Base-by-base conservation (phyloP, 345 rosid genomes). In the Populus euphratica region DNA sequence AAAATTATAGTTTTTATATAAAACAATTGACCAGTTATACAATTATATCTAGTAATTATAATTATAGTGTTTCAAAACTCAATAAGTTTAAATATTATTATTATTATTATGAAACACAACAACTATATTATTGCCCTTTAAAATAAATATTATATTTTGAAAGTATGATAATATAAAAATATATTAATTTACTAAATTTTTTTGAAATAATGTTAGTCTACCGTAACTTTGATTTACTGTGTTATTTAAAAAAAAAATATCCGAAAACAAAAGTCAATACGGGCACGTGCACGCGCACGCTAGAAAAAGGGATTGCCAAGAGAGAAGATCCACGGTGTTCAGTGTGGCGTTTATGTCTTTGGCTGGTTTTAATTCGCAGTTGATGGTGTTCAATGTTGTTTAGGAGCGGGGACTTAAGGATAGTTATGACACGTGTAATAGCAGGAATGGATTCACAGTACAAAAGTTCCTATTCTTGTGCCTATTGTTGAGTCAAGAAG, bases 281-380 rank as follows among this genome's bases (percentile, higher is more conserved):
- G 21, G 38, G 4, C 33, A 72, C 23, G 50, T 56, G 68, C 83
- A 85, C 76, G 76, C 79, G 83, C 56, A 35, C 1, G 49, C 43
- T 23, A 56, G 11, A 72, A 39, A 17, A 20, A 2, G 29, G 79
- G 72, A 62, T 70, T 8, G 62, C 65, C 74, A 43, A 11, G 8
- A 27, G 43, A 7, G 52, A 23, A 9, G 29, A 59, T 52, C 59
- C 1, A 52, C 2, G 23, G 59, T 52, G 59, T 20, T 52, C 20
- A 7, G 73, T 31, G 75, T 54, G 77, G 6, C 25, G 2, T 27
- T 36, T 14, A 2, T 75, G 41, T 44, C 62, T 73, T 62, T 0
- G 38, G 54, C 56, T 1, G 39, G 23, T 11, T 36, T 36, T 54
- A 54, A 54, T 21, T 54, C 25, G 61, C 61, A 21, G 23, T 8